These are phyloP conservation scores for Dothideomycetes sp. DNA, from an alignment of 2,329 filamentous ascomycete species.

Conservation along the genomic window DNA sequence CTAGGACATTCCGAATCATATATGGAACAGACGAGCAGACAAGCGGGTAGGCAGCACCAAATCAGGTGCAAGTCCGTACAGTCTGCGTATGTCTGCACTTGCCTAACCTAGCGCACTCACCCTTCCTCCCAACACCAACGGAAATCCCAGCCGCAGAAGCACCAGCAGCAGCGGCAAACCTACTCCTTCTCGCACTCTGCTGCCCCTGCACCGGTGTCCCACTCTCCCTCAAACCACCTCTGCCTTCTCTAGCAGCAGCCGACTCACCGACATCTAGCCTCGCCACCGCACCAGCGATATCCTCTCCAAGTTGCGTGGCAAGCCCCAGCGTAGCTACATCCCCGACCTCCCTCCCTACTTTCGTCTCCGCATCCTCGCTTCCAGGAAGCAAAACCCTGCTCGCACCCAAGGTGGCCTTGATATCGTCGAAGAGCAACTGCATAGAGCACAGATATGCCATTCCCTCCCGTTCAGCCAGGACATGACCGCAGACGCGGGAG, in stretches of 20 bases:
- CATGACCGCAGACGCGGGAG: slow-evolving; percentile 79
- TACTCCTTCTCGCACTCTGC: too few species aligned
- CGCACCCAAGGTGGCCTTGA: slow-evolving; percentile 66
- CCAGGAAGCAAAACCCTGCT: slow-evolving; percentile 3
- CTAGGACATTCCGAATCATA: not conserved
- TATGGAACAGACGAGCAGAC: not conserved
- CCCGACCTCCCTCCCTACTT: too few species aligned
- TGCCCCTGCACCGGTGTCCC: not conserved
- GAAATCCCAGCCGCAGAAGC: too few species aligned
- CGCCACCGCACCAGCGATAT: not conserved
- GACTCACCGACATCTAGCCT: not conserved
- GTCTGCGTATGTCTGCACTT: too few species aligned
- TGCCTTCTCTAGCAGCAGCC: not conserved
- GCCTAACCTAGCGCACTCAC: not conserved
- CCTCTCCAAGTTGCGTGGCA: not conserved
- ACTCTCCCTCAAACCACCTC: not conserved
- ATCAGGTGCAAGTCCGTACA: too few species aligned
- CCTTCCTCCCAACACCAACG: too few species aligned
- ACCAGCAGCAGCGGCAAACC: too few species aligned
- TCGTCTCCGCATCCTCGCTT: too few species aligned
- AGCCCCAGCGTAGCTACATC: not conserved
- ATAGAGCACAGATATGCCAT: slow-evolving; percentile 92
- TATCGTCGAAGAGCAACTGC: slow-evolving; percentile 80
- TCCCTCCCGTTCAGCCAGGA: slow-evolving; percentile 63
- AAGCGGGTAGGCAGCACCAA: not conserved